phyloP scores from a whole-genome alignment of 2,329 filamentous ascomycete genomes.

The Trichoderma endophyticum region DNA sequence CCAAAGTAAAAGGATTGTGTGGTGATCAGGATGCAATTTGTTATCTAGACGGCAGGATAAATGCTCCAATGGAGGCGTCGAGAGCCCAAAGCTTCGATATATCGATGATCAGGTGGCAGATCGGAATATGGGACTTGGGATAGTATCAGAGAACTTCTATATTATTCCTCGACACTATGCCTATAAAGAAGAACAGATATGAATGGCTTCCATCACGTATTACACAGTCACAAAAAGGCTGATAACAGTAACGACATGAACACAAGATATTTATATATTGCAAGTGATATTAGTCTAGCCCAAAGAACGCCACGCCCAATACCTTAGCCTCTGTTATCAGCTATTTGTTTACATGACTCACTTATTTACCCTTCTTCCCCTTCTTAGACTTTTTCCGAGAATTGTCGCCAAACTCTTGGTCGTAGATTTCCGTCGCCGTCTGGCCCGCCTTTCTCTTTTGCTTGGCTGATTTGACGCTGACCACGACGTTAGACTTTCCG shows the following conservation, averaged over 20 bases:
- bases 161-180: not conserved
- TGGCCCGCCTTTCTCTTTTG: constrained; percentile 68
- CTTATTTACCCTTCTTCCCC: constrained; percentile 28
- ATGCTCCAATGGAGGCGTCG: not conserved
- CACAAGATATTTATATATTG: not conserved
- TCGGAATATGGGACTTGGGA: not conserved
- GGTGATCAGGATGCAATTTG: not conserved
- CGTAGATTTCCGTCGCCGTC: constrained; percentile 62
- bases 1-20: not conserved
- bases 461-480: constrained; percentile 80
- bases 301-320: constrained; percentile 12
- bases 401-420: constrained; percentile 55
- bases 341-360: not conserved
- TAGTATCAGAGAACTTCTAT: not conserved
- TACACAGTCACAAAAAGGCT: too few species aligned
- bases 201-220: too few species aligned
- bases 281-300: constrained; percentile 4
- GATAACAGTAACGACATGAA: not conserved
- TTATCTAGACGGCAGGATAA: not conserved
- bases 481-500: constrained; percentile 58
- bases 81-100: not conserved
- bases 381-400: constrained; percentile 57
- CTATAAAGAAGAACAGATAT: not conserved
- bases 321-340: not conserved
- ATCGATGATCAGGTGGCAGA: not conserved